A percentile compares a stretch with the other conserved stretches of the same genome.
phyloP scores from a whole-genome alignment of 805 yeast genomes.

The Ogataea trehaloabstinens region DNA sequence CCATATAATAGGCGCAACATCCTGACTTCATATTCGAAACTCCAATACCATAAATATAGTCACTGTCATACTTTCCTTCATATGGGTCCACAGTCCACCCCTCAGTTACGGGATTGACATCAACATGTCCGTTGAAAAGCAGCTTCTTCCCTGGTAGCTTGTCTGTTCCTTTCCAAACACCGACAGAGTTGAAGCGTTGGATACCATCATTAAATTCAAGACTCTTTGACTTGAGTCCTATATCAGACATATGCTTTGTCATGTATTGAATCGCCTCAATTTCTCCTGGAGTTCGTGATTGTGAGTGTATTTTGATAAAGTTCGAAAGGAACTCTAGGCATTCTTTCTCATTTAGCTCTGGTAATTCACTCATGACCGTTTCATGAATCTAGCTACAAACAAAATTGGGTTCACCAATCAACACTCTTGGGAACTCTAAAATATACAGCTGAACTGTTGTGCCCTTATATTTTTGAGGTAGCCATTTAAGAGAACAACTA shows the following conservation, averaged over 20 bases:
- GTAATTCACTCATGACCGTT: constrained; percentile 15
- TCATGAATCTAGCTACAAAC: background rate
- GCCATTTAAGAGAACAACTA: background rate
- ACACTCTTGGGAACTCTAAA: background rate
- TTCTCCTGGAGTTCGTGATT: constrained; percentile 27
- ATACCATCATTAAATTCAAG: constrained; percentile 26
- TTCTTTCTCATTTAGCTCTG: constrained; percentile 22
- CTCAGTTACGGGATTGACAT: constrained; percentile 31
- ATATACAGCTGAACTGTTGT: background rate
- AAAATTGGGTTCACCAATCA: background rate
- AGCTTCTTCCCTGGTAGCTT: constrained; percentile 20
- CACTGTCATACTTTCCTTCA: constrained; percentile 24
- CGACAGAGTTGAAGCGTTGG: constrained; percentile 27
- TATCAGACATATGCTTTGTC: constrained; percentile 24
- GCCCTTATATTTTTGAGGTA: background rate
- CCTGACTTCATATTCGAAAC: constrained; percentile 34
- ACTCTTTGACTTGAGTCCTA: constrained; percentile 26
- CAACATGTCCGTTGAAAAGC: constrained; percentile 33
- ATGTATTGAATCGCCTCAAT: constrained; percentile 28
- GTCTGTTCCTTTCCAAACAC: constrained; percentile 30
- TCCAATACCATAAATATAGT: constrained; percentile 31
- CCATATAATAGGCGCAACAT: constrained; percentile 33
- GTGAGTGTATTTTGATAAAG: constrained; percentile 31
- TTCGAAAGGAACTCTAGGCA: constrained; percentile 27
- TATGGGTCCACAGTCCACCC: constrained; percentile 35